Percentiles rank a stretch among this genome's conserved stretches.
Evolutionary conservation across 768 basidiomycete species (phyloP).

Genomic region (Leccinum subtestaceum): DNA sequence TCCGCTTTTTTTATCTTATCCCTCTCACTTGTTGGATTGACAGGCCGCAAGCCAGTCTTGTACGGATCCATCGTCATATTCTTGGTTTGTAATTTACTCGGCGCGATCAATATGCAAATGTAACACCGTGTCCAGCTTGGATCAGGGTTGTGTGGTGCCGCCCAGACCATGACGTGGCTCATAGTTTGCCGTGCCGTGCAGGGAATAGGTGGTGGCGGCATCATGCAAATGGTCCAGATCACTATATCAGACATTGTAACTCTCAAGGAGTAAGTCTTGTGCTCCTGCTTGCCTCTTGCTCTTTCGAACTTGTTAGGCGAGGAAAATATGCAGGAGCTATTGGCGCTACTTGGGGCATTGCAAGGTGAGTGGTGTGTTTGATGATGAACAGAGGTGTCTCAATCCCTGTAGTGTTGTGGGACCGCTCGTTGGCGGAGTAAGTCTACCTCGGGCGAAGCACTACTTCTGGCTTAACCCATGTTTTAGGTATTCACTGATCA

Average conservation of each 20-base stretch:
- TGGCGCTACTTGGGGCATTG: constrained; percentile 41
- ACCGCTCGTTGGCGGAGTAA: constrained; percentile 40
- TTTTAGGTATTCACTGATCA: constrained; percentile 34
- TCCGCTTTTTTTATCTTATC: neutral
- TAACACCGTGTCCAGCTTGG: constrained; percentile 25
- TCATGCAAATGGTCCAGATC: constrained; percentile 36
- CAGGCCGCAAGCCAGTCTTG: constrained; percentile 39
- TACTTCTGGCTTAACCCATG: neutral
- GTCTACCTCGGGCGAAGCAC: constrained; percentile 1
- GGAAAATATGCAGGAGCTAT: constrained; percentile 39
- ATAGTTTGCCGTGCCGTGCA: constrained; percentile 40
- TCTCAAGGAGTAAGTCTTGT: constrained; percentile 29
- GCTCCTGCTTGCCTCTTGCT: neutral
- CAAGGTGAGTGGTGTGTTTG: constrained; percentile 23
- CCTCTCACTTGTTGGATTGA: neutral
- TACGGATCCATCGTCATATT: constrained; percentile 37
- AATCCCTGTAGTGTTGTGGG: constrained; percentile 36
- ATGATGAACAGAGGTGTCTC: neutral
- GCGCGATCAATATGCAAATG: neutral
- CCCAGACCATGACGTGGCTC: constrained; percentile 43
- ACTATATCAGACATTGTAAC: constrained; percentile 40
- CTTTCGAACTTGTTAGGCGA: constrained; percentile 23
- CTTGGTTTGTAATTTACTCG: constrained; percentile 25
- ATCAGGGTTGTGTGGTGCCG: constrained; percentile 43
- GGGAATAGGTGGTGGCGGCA: constrained; percentile 43